These are phyloP conservation scores for Sonneratia caseolaris DNA, from an alignment of 345 rosid genomes.

Conservation along the genomic window DNA sequence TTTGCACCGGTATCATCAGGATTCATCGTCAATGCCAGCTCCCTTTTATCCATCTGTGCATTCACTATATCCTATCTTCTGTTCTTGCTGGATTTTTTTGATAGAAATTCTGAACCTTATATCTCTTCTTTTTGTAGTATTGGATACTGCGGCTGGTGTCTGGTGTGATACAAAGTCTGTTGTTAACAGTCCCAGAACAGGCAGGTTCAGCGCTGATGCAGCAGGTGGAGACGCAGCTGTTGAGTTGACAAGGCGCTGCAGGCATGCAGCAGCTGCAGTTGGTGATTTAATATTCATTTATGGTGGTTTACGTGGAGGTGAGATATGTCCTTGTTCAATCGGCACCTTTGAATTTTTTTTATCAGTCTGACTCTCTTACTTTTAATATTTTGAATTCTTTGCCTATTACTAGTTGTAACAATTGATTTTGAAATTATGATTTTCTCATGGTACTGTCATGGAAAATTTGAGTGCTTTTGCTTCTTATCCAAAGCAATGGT, in stretches of 20 bases:
- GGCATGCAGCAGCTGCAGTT: constrained; percentile 98
- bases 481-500: not conserved
- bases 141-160: constrained; percentile 99
- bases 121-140: constrained; percentile 35
- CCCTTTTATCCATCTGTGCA: not conserved
- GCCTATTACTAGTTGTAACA: not conserved
- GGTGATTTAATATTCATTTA: constrained; percentile 90
- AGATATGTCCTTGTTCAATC: constrained; percentile 16
- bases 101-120: not conserved
- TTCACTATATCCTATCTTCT: not conserved
- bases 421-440: not conserved
- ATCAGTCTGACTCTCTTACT: not conserved
- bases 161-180: constrained; percentile 99
- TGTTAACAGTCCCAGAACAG: constrained; percentile 90
- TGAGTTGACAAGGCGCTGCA: constrained; percentile 97
- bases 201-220: constrained; percentile 95
- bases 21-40: not conserved
- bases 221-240: constrained; percentile 99
- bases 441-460: not conserved
- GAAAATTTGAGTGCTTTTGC: not conserved
- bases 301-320: constrained; percentile 99
- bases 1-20: too few species aligned
- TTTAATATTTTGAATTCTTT: not conserved
- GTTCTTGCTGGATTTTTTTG: not conserved
- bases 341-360: not conserved